phyloP scores from a whole-genome alignment of 164 flowering plant species.

The Stephania yunnanensis region DNA sequence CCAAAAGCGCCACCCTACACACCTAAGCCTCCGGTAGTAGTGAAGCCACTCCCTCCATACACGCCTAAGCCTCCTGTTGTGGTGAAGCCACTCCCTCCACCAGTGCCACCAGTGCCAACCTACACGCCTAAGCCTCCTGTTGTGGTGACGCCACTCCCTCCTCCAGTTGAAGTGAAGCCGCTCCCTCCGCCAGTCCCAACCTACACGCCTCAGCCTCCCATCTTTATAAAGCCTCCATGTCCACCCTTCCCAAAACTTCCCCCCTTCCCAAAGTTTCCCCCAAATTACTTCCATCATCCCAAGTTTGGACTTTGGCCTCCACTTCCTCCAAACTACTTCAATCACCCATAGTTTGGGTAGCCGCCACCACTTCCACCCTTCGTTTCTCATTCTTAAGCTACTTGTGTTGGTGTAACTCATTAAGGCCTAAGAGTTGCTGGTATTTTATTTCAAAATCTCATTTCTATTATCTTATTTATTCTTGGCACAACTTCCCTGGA shows the following conservation, averaged over 20 bases:
- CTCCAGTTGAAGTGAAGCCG: slow-evolving; percentile 7
- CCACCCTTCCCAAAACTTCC: slow-evolving; percentile 22
- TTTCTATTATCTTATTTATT: background rate
- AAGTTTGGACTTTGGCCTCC: slow-evolving; percentile 23
- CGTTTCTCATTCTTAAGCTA: slow-evolving; percentile 4
- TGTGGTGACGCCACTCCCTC: too few species aligned
- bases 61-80: slow-evolving; percentile 10
- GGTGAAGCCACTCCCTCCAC: background rate
- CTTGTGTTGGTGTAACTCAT: background rate
- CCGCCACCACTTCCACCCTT: slow-evolving; percentile 16
- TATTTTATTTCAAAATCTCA: background rate
- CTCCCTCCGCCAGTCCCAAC: too few species aligned
- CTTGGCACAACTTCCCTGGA: background rate
- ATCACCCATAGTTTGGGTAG: slow-evolving; percentile 21
- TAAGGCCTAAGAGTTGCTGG: background rate
- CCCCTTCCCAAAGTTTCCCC: slow-evolving; percentile 15
- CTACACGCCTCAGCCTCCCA: slow-evolving; percentile 1
- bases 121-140: background rate
- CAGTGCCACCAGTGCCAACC: too few species aligned
- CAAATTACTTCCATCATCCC: slow-evolving; percentile 13
- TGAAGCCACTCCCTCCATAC: background rate
- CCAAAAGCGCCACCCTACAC: slow-evolving; percentile 11
- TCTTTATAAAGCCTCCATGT: slow-evolving; percentile 16
- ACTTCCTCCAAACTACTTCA: background rate
- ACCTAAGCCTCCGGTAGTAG: slow-evolving; percentile 4